phyloP scores from a whole-genome alignment of 2,329 filamentous ascomycete species.

The Cryphonectria radicalis region DNA sequence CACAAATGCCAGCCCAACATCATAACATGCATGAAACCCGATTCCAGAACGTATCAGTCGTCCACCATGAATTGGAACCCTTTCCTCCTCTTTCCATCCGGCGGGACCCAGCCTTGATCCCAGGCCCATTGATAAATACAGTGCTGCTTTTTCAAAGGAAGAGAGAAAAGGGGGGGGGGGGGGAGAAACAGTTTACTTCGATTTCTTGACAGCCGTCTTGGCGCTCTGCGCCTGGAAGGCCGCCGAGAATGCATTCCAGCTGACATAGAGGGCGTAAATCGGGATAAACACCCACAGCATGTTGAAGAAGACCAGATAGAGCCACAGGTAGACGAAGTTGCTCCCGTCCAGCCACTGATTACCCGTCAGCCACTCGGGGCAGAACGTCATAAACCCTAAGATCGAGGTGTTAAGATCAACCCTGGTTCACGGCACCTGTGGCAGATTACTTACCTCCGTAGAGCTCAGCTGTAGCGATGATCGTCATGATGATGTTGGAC shows the following conservation, averaged over 20 bases:
- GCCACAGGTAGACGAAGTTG: slow-evolving; percentile 72
- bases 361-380: slow-evolving; percentile 68
- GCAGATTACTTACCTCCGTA: slow-evolving; percentile 56
- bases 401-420: neutral
- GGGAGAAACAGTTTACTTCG: slow-evolving; percentile 4
- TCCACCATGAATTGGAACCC: neutral
- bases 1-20: neutral
- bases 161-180: no score
- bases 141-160: neutral
- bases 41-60: neutral
- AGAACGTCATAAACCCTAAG: slow-evolving; percentile 71
- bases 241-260: slow-evolving; percentile 26
- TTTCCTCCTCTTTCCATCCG: neutral
- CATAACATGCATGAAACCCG: neutral
- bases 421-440: neutral
- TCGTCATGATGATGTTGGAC: slow-evolving; percentile 65
- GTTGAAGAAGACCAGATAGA: slow-evolving; percentile 73
- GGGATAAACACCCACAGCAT: slow-evolving; percentile 69
- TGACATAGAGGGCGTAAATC: slow-evolving; percentile 57
- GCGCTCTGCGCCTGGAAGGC: slow-evolving; percentile 25
- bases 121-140: neutral
- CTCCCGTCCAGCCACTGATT: slow-evolving; percentile 65
- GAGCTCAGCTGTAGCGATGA: slow-evolving; percentile 68
- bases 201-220: slow-evolving; percentile 19
- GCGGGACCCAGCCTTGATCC: neutral